Conservation (phyloP, 2,329 filamentous ascomycete species). For the Epichloe amarillans region DNA sequence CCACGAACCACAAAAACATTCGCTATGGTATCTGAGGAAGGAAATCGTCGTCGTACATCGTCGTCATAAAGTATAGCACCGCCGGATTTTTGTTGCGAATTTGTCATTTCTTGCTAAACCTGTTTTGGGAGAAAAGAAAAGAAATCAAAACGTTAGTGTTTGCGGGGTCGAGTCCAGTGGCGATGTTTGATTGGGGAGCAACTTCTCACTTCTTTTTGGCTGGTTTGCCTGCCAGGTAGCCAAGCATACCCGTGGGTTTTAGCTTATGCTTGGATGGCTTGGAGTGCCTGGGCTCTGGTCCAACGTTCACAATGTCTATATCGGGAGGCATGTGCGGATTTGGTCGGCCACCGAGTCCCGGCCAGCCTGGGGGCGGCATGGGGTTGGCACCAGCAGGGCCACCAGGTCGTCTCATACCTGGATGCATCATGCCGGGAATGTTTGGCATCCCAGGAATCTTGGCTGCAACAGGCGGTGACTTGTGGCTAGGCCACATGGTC, state of each 20-base stretch:
- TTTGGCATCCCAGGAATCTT: conserved; percentile 3
- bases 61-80: not conserved
- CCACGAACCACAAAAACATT: conserved; percentile 3
- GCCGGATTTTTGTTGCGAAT: not conserved
- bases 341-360: not conserved
- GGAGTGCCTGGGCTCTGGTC: conserved; percentile 3
- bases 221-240: conserved; percentile 10
- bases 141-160: not conserved
- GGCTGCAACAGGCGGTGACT: conserved; percentile 11
- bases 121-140: not conserved
- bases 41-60: conserved; percentile 6
- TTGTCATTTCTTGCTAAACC: conserved; percentile 10
- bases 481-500: conserved; percentile 45
- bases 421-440: conserved; percentile 2
- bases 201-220: conserved; percentile 13
- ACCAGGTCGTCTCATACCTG: not conserved
- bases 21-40: conserved; percentile 8
- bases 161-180: not conserved
- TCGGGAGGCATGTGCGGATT: conserved; percentile 3
- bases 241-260: conserved; percentile 8
- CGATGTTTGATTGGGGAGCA: not conserved
- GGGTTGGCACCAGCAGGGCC: conserved; percentile 1
- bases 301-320: conserved; percentile 10
- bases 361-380: conserved; percentile 10
- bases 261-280: conserved; percentile 8